phyloP scores from a whole-genome alignment of 768 basidiomycete species.

The Leccinum sublutescens region DNA sequence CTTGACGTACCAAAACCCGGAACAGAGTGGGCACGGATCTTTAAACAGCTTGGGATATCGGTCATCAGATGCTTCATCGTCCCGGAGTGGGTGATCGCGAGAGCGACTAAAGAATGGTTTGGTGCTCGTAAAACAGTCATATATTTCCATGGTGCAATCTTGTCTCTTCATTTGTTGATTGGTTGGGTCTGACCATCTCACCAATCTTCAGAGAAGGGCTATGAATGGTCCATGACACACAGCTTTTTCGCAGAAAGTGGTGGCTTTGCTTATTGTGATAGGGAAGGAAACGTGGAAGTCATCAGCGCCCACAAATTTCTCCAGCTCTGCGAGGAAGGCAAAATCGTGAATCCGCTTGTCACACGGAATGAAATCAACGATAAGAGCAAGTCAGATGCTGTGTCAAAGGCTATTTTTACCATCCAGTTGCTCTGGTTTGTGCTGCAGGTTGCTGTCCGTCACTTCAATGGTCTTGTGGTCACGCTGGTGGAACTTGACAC shows the following conservation, averaged over 20 bases:
- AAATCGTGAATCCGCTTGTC: neutral
- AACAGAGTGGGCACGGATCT: neutral
- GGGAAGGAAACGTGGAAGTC: fast-evolving
- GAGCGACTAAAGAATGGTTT: neutral
- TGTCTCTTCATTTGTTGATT: neutral
- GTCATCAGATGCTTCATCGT: no score
- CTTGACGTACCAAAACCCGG: neutral
- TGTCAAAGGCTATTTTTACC: no score
- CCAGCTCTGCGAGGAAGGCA: neutral
- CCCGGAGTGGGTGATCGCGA: no score
- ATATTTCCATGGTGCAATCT: neutral
- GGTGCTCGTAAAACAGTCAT: neutral
- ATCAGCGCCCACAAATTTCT: neutral
- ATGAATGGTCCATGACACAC: neutral
- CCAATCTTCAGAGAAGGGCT: neutral
- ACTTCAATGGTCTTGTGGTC: neutral
- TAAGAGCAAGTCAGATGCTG: no score
- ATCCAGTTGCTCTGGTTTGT: no score
- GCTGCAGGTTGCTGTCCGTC: neutral
- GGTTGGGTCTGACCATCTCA: no score
- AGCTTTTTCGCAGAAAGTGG: neutral
- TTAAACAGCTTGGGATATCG: neutral
- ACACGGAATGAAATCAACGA: no score
- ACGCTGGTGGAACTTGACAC: neutral
- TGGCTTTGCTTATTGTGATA: neutral